A percentile compares a stretch with the other conserved stretches of the same genome.
Evolutionary conservation across 2,329 filamentous ascomycete species (phyloP).

Genomic region (Geosmithia flava): DNA sequence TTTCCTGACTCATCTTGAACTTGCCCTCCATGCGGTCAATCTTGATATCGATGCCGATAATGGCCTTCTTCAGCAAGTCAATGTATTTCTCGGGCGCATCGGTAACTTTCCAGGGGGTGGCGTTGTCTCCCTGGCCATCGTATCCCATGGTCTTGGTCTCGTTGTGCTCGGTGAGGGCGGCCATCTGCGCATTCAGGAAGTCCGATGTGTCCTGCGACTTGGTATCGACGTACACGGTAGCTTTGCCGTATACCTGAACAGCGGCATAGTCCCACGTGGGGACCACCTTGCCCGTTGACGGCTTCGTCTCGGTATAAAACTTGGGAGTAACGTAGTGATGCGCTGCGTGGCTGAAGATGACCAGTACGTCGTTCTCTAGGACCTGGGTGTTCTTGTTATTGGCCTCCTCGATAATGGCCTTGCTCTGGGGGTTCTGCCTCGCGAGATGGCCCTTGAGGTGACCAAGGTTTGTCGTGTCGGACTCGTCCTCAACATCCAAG

Average conservation of each 20-base stretch:
- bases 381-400: constrained; percentile 9
- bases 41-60: constrained; percentile 48
- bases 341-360: constrained; percentile 45
- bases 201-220: constrained; percentile 26
- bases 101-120: constrained; percentile 38
- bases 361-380: constrained; percentile 41
- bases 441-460: constrained; percentile 50
- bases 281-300: constrained; percentile 50
- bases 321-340: constrained; percentile 58
- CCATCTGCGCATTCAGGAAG: constrained; percentile 39
- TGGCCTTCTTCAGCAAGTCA: constrained; percentile 41
- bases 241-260: constrained; percentile 49
- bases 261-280: constrained; percentile 62
- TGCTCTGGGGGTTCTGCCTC: constrained; percentile 49
- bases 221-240: constrained; percentile 38
- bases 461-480: constrained; percentile 24
- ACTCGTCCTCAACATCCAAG: constrained; percentile 33
- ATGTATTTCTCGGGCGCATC: constrained; percentile 46
- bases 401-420: constrained; percentile 41
- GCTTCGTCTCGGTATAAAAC: constrained; percentile 56
- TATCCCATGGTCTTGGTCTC: constrained; percentile 47
- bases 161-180: constrained; percentile 34
- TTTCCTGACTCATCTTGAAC: constrained; percentile 57
- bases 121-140: constrained; percentile 13
- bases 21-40: constrained; percentile 45